Conservation (phyloP, 2,329 filamentous ascomycete genomes). For the Diaporthe velutina region DNA sequence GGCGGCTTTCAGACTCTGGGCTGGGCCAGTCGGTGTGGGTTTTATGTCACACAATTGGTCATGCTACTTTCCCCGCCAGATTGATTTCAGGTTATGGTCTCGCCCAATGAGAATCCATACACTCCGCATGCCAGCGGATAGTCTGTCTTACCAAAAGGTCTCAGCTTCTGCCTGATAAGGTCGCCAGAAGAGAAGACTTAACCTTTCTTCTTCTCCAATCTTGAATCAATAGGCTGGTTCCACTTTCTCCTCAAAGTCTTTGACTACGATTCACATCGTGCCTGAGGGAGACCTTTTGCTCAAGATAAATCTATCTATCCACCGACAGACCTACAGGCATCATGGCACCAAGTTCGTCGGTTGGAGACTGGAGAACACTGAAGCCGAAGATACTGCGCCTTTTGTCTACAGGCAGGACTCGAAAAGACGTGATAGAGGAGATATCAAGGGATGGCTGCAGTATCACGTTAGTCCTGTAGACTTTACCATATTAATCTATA, state of each 20-base stretch:
- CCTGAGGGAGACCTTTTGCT: neutral
- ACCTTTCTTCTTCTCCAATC: neutral
- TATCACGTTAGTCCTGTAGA: neutral
- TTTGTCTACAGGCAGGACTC: neutral
- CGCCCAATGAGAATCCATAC: neutral
- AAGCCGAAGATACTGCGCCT: neutral
- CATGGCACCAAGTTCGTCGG: neutral
- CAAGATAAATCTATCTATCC: neutral
- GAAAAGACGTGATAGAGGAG: neutral
- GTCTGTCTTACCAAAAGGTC: neutral
- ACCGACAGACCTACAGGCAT: neutral
- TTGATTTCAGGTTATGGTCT: neutral
- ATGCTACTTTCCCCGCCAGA: no score
- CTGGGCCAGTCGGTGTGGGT: neutral
- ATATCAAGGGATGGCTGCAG: neutral
- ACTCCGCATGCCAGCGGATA: no score
- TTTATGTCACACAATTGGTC: neutral
- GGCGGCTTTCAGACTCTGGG: neutral
- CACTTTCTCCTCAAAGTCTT: no score
- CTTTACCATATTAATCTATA: no score
- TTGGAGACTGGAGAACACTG: neutral
- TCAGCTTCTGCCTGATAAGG: no score
- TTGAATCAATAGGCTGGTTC: neutral
- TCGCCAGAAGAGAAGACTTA: neutral
- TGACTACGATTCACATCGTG: neutral